phyloP scores from a whole-genome alignment of 1,284 basidiomycete species.

The Malassezia brasiliensis region DNA sequence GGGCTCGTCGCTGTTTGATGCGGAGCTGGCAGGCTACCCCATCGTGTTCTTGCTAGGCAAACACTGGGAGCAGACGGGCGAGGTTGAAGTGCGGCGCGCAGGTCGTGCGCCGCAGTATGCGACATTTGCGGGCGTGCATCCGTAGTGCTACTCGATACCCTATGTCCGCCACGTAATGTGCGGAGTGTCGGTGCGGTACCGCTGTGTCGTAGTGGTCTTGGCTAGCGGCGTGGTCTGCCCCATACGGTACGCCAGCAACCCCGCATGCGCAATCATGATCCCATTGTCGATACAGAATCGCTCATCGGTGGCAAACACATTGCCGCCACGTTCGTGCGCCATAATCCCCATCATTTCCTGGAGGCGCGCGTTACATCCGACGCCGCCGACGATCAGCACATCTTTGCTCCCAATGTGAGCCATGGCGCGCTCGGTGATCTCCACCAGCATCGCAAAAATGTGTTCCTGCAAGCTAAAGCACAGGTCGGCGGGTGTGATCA shows the following conservation, averaged over 20 bases:
- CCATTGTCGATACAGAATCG: slow-evolving; percentile 98
- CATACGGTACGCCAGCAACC: slow-evolving; percentile 82
- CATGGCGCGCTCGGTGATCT: slow-evolving; percentile 98
- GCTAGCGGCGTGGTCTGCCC: slow-evolving; percentile 52
- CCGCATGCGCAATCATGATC: slow-evolving; percentile 99
- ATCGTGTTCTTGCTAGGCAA: slow-evolving; percentile 40
- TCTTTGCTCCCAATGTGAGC: slow-evolving; percentile 93
- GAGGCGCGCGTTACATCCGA: slow-evolving; percentile 74
- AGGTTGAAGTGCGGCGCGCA: slow-evolving; percentile 29
- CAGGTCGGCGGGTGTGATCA: slow-evolving; percentile 80
- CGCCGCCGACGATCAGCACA: slow-evolving; percentile 93
- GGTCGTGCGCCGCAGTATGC: slow-evolving; percentile 2
- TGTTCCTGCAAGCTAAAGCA: slow-evolving; percentile 97
- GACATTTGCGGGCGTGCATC: background rate
- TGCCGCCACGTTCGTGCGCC: slow-evolving; percentile 78
- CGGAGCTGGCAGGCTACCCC: slow-evolving; percentile 44
- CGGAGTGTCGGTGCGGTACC: slow-evolving; percentile 44
- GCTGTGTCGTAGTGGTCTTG: slow-evolving; percentile 43
- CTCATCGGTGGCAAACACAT: slow-evolving; percentile 91
- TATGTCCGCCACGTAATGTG: slow-evolving; percentile 1
- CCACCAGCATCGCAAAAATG: slow-evolving; percentile 95
- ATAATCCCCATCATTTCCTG: slow-evolving; percentile 99
- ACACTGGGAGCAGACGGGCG: slow-evolving; percentile 21
- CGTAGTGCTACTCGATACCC: background rate
- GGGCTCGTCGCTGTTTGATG: slow-evolving; percentile 45